Evolutionary conservation across 192 early-diverging fungal species (phyloP), one percentile per base, ranked within the genome.

Genomic region (Coemansia sp.): DNA sequence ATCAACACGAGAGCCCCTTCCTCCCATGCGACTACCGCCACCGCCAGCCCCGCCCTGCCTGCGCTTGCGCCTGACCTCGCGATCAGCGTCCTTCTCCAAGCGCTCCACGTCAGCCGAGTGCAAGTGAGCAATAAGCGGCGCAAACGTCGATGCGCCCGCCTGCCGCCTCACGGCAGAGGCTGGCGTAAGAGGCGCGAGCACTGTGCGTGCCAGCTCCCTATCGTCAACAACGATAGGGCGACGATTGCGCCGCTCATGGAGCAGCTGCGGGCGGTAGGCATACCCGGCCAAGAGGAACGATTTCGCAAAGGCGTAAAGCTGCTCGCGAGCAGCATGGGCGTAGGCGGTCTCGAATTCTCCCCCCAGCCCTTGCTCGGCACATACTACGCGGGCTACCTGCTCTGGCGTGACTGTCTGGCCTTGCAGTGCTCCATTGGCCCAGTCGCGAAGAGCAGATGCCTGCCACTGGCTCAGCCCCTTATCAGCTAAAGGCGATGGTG

Each of bases 271-370:
- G 39, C 91, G 86, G 66, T 94, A 93, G 8, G 84, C 82, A 65
- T 95, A 92, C 8, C 93, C 93, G 0, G 92, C 85, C 31, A 94
- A 80, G 24, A 94, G 73, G 21, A 96, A 79, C 9, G 93, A 92
- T 72, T 95, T 95, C 33, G 85, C 87, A 74, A 89, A 93, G 4
- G 86, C 86, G 63, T 93, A 88, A 8, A 97, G 82, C 82, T 98
- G 96, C 65, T 98, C 96, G 16, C 95, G 85, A n/a, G 96, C 94
- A 3, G 92, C 87, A 72, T 96, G 95, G 2, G 95, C 90, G 37
- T 95, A 93, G 0, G 94, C 92, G 0, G 94, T 93, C 70, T 91
- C 89, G 67, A 98, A 98, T 84, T 96, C 96, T 23, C 90, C 87
- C 33, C 88, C 85, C 16, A 98, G 73, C 0, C 90, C 88, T 37